phyloP scores from a whole-genome alignment of 805 yeast genomes.

The Starmera dryadoides region DNA sequence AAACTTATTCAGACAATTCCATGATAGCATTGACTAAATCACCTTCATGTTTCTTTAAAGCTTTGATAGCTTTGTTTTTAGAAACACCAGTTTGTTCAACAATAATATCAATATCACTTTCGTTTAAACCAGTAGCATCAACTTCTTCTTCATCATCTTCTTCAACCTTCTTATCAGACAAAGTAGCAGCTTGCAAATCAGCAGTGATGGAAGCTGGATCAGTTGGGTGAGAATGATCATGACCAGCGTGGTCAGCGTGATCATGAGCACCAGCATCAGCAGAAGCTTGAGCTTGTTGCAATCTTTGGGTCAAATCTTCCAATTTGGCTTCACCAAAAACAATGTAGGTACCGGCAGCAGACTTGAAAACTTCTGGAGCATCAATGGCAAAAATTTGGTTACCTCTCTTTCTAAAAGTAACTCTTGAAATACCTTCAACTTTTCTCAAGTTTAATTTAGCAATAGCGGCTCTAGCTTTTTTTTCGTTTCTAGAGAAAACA shows the following conservation, averaged over 20 bases:
- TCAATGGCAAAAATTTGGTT: slow-evolving; percentile 89
- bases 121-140: slow-evolving; percentile 79
- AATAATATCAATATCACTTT: slow-evolving; percentile 78
- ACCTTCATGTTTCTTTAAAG: slow-evolving; percentile 81
- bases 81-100: slow-evolving; percentile 88
- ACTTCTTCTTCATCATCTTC: slow-evolving; percentile 68
- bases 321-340: slow-evolving; percentile 98
- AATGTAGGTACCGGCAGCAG: slow-evolving; percentile 88
- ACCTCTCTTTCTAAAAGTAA: slow-evolving; percentile 90
- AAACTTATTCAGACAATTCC: slow-evolving; percentile 43
- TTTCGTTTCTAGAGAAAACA: slow-evolving; percentile 83
- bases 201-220: slow-evolving; percentile 78
- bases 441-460: slow-evolving; percentile 84
- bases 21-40: slow-evolving; percentile 96
- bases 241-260: slow-evolving; percentile 51
- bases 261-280: slow-evolving; percentile 45
- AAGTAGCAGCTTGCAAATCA: slow-evolving; percentile 67
- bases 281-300: slow-evolving; percentile 72
- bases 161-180: slow-evolving; percentile 34
- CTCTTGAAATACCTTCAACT: slow-evolving; percentile 89
- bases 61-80: slow-evolving; percentile 85
- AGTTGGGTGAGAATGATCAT: slow-evolving; percentile 43
- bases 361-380: slow-evolving; percentile 90
- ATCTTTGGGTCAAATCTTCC: slow-evolving; percentile 86
- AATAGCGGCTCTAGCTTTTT: slow-evolving; percentile 90